Percentiles rank a stretch among this genome's conserved stretches.
Evolutionary conservation across 2,329 filamentous ascomycete species (phyloP).

Genomic region (Metarhizium guizhouense): DNA sequence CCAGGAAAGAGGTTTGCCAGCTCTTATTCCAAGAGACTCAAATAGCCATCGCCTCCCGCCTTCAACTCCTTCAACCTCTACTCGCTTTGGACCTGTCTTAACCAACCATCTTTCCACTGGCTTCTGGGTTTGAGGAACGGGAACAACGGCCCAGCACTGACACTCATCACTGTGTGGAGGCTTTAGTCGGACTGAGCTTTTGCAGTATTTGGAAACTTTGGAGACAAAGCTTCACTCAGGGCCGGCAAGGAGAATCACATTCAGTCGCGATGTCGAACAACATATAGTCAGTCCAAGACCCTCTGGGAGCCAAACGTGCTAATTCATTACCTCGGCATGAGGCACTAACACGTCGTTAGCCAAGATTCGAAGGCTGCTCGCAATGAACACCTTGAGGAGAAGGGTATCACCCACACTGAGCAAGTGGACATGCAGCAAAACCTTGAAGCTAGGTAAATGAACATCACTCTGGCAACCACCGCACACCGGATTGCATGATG

Average conservation of each 20-base stretch:
- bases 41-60: slow-evolving; percentile 9
- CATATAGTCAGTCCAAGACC: slow-evolving; percentile 9
- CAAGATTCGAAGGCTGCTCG: slow-evolving; percentile 9
- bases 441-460: slow-evolving; percentile 34
- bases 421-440: slow-evolving; percentile 28
- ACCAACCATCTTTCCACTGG: slow-evolving; percentile 4
- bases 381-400: slow-evolving; percentile 17
- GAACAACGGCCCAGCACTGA: not conserved
- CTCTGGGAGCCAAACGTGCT: not conserved
- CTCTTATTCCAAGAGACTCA: slow-evolving; percentile 5
- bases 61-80: slow-evolving; percentile 4
- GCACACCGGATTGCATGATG: not conserved
- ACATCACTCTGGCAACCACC: not conserved
- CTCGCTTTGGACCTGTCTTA: slow-evolving; percentile 7
- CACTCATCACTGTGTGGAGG: not conserved
- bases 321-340: not conserved
- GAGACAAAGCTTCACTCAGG: not conserved
- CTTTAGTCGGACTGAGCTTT: not conserved
- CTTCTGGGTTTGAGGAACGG: not conserved
- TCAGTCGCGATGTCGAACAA: slow-evolving; percentile 15
- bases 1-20: slow-evolving; percentile 1
- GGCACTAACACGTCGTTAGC: slow-evolving; percentile 4
- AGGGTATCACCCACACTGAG: slow-evolving; percentile 17
- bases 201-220: not conserved
- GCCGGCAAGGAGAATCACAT: not conserved